Conservation (phyloP, 345 rosid species). For the Leavenworthia alabamica region DNA sequence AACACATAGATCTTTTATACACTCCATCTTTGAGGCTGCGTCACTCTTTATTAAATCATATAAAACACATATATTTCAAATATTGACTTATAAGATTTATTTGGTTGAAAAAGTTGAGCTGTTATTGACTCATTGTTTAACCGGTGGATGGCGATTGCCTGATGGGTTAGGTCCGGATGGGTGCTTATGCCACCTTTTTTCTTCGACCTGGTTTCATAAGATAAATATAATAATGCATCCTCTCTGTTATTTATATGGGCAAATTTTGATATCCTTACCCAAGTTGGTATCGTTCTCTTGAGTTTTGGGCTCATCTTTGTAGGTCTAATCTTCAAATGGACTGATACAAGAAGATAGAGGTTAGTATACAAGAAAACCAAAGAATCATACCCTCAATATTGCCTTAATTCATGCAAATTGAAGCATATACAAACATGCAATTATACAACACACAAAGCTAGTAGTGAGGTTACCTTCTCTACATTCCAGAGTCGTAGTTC, state of each 20-base stretch:
- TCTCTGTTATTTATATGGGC: neutral
- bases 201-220: slow-evolving; percentile 10
- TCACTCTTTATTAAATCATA: neutral
- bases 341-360: neutral
- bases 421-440: no score
- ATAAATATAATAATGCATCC: neutral
- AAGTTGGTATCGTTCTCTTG: neutral
- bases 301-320: slow-evolving; percentile 1
- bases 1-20: no score
- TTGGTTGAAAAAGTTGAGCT: neutral
- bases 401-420: neutral
- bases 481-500: neutral
- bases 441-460: neutral
- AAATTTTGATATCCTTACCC: slow-evolving; percentile 10
- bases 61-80: neutral
- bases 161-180: slow-evolving; percentile 26
- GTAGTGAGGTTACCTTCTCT: slow-evolving; percentile 14
- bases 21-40: neutral
- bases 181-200: slow-evolving; percentile 11
- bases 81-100: neutral
- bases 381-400: neutral
- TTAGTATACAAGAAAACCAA: neutral
- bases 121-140: neutral
- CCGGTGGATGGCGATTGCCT: slow-evolving; percentile 14
- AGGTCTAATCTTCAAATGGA: slow-evolving; percentile 7